Evolutionary conservation across 805 yeast genomes (phyloP).

Genomic region (Barnettozyma pratensis): DNA sequence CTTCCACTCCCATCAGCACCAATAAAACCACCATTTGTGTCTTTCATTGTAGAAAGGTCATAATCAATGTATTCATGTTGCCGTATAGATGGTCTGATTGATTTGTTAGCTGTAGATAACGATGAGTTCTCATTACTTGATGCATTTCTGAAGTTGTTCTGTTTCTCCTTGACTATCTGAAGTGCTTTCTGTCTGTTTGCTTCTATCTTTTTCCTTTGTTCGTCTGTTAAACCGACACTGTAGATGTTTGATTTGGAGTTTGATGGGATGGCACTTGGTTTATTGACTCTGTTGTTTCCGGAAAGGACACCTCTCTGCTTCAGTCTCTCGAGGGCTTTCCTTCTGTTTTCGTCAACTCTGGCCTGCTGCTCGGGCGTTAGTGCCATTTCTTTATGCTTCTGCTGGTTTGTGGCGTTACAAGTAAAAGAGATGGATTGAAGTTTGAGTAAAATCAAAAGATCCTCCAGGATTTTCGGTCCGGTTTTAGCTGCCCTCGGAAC

Average conservation of each 20-base stretch:
- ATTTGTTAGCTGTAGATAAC: conserved; percentile 1
- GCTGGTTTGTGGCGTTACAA: neutral
- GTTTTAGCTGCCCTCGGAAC: too few species aligned
- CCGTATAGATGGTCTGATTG: conserved; percentile 41
- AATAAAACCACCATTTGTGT: conserved; percentile 71
- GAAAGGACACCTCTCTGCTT: conserved; percentile 36
- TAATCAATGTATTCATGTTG: conserved; percentile 71
- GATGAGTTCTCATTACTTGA: conserved; percentile 21
- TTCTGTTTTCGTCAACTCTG: conserved; percentile 52
- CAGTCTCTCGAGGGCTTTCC: conserved; percentile 55
- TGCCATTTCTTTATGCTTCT: conserved; percentile 9
- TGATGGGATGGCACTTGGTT: conserved; percentile 10
- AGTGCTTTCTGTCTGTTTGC: conserved; percentile 51
- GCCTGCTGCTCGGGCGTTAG: conserved; percentile 27
- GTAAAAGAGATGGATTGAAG: too few species aligned
- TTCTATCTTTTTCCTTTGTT: conserved; percentile 45
- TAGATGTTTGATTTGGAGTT: conserved; percentile 10
- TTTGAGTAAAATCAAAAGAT: too few species aligned
- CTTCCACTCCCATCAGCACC: conserved; percentile 25
- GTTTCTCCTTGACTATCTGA: conserved; percentile 33
- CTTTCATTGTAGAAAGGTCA: conserved; percentile 89
- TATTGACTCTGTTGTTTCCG: conserved; percentile 15
- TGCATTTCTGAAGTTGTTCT: conserved; percentile 35
- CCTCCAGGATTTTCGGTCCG: too few species aligned
- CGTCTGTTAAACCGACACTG: conserved; percentile 36